phyloP scores from a whole-genome alignment of 371 early-diverging fungal genomes.

The Mortierella sp. region DNA sequence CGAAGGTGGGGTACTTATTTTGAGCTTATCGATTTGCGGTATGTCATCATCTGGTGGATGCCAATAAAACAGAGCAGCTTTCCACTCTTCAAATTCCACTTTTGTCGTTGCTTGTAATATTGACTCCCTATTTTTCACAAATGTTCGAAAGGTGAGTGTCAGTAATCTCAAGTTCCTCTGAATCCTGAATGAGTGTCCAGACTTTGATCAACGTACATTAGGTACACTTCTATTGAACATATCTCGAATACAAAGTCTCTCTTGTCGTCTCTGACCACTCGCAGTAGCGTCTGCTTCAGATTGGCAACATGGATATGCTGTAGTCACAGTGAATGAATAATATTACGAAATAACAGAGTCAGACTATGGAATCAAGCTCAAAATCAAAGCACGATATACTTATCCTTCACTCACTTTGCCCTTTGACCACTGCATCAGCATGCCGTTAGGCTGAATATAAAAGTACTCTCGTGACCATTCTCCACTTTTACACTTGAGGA shows the following conservation, averaged over 20 bases:
- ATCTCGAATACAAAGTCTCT: slow-evolving; percentile 56
- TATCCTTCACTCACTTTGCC: slow-evolving; percentile 33
- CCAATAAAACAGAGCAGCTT: slow-evolving; percentile 53
- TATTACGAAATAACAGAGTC: background rate
- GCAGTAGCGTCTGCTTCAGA: slow-evolving; percentile 44
- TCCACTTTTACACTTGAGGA: slow-evolving; percentile 42
- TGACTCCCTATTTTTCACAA: slow-evolving; percentile 36
- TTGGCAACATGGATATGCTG: slow-evolving; percentile 56
- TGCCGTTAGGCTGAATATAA: slow-evolving; percentile 44
- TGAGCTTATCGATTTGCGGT: slow-evolving; percentile 45
- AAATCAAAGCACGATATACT: background rate
- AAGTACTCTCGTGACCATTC: slow-evolving; percentile 54
- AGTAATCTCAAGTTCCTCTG: too few species aligned
- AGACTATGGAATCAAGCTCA: slow-evolving; percentile 2
- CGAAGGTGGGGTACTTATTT: slow-evolving; percentile 35
- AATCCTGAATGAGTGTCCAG: background rate
- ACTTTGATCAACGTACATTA: slow-evolving; percentile 30
- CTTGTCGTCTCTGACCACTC: slow-evolving; percentile 44
- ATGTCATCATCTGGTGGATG: slow-evolving; percentile 53
- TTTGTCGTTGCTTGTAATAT: slow-evolving; percentile 52
- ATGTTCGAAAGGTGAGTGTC: background rate
- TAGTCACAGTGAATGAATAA: slow-evolving; percentile 6
- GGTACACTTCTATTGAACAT: slow-evolving; percentile 53
- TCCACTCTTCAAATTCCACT: slow-evolving; percentile 54
- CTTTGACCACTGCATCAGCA: slow-evolving; percentile 54